Percentiles rank a stretch among this genome's conserved stretches.
phyloP scores from a whole-genome alignment of 1,139 yeast species.

The Suhomyces bokatorum region DNA sequence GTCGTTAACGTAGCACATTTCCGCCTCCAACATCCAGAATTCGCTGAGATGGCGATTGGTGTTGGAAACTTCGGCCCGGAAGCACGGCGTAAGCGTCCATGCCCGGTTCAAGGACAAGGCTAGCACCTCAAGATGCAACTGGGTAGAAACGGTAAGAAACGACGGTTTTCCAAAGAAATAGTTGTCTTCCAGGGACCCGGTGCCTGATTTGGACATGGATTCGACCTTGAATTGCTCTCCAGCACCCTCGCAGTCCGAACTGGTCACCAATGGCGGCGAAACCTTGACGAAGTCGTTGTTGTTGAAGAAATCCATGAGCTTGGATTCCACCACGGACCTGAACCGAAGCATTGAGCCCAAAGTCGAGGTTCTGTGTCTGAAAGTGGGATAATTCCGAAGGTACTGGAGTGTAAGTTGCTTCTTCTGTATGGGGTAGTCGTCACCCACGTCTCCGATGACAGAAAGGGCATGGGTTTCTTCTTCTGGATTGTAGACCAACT shows the following conservation, averaged over 20 bases:
- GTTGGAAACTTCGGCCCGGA: constrained; percentile 89
- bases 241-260: constrained; percentile 97
- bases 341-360: constrained; percentile 68
- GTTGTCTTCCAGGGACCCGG: constrained; percentile 14
- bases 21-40: constrained; percentile 98
- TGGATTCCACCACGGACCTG: constrained; percentile 64
- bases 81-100: constrained; percentile 90
- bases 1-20: constrained; percentile 63
- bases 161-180: constrained; percentile 67
- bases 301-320: constrained; percentile 56
- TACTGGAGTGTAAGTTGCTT: constrained; percentile 67
- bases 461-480: constrained; percentile 23
- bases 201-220: constrained; percentile 18
- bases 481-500: constrained; percentile 30
- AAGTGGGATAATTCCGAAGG: constrained; percentile 69
- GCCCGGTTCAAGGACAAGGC: constrained; percentile 76
- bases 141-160: constrained; percentile 86
- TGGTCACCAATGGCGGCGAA: constrained; percentile 81
- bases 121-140: constrained; percentile 82
- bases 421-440: constrained; percentile 79
- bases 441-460: constrained; percentile 56
- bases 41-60: constrained; percentile 91
- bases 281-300: constrained; percentile 63
- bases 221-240: constrained; percentile 79
- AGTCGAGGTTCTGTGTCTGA: constrained; percentile 72